phyloP scores from a whole-genome alignment of 306 rosid species.

The Prunus davidiana region DNA sequence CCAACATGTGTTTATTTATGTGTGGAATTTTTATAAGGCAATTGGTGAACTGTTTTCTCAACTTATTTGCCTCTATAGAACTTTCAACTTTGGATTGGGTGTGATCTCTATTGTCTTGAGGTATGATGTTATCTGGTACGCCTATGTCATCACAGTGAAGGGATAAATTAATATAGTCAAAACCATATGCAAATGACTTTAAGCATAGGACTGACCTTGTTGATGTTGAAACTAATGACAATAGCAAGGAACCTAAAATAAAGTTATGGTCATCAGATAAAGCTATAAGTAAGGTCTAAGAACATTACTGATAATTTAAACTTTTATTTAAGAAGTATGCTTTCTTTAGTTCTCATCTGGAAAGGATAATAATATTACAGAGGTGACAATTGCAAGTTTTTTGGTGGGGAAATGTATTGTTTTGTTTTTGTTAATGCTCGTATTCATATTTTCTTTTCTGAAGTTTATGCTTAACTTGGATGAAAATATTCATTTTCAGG shows the following conservation, averaged over 20 bases:
- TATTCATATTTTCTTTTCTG: constrained; percentile 2
- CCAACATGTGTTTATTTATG: not conserved
- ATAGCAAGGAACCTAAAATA: not conserved
- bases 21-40: no score
- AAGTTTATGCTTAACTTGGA: constrained; percentile 15
- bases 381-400: not conserved
- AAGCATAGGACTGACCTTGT: not conserved
- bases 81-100: not conserved
- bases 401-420: not conserved
- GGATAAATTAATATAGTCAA: not conserved
- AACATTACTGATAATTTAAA: not conserved
- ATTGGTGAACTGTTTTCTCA: not conserved
- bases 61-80: not conserved
- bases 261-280: not conserved
- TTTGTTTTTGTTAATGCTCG: not conserved
- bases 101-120: not conserved
- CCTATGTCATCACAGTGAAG: not conserved
- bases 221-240: not conserved
- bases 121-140: not conserved
- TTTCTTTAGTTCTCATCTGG: not conserved
- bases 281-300: not conserved
- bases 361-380: not conserved
- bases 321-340: not conserved
- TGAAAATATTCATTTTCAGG: constrained; percentile 47
- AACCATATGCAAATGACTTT: not conserved